Evolutionary conservation across 1,284 basidiomycete genomes (phyloP).

Genomic region (Stygiomarasmius scandens): DNA sequence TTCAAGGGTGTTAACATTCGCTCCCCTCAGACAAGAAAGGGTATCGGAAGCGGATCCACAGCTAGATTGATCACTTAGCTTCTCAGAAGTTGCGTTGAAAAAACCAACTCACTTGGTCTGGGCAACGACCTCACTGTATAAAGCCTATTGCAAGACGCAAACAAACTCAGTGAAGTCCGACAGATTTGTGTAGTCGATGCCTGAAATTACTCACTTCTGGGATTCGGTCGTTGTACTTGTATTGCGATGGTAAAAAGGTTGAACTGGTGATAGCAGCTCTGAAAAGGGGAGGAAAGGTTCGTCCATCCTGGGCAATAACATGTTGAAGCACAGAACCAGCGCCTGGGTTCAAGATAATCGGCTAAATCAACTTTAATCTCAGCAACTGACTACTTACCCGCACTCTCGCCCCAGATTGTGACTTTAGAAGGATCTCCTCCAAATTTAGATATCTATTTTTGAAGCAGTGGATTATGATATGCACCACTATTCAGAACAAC

Average conservation of each 20-base stretch:
- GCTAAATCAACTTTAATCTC: neutral
- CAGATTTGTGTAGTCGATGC: no score
- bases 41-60: conserved; percentile 35
- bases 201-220: conserved; percentile 45
- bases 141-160: conserved; percentile 21
- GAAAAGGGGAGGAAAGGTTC: conserved; percentile 44
- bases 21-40: conserved; percentile 37
- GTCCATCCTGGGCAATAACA: conserved; percentile 34
- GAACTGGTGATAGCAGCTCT: conserved; percentile 47
- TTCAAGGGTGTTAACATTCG: conserved; percentile 32
- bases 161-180: neutral
- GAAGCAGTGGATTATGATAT: neutral
- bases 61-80: conserved; percentile 25
- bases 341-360: conserved; percentile 19
- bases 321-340: conserved; percentile 38
- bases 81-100: neutral
- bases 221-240: conserved; percentile 42
- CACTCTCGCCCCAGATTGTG: conserved; percentile 36
- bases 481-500: neutral
- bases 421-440: conserved; percentile 29
- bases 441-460: conserved; percentile 26
- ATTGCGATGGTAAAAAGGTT: conserved; percentile 46
- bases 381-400: conserved; percentile 23
- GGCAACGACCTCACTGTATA: conserved; percentile 34
- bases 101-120: conserved; percentile 32